Evolutionary conservation across 768 basidiomycete genomes (phyloP), one percentile per base, ranked within the genome.

Genomic region (Tulasnella sp.): DNA sequence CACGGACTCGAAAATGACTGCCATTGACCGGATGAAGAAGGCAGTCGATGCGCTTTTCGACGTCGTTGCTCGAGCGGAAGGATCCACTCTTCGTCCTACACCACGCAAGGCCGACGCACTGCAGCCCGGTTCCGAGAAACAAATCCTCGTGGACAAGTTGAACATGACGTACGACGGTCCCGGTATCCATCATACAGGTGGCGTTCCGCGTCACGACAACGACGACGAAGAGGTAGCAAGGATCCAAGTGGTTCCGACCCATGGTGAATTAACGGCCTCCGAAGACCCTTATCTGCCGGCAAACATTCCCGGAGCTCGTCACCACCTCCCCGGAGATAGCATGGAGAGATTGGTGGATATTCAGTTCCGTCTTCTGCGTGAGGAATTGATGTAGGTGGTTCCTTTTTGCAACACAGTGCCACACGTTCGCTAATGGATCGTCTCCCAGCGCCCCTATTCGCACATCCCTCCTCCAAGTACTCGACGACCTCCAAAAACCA

Each of bases 301-400:
- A 0, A 92, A 89, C 82, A 84, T 92, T 1, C 88, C 86, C 31
- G 87, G 86, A 2, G 93, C 92, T 0, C 93, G 93, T 0, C 93
- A 93, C 83, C 92, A 89, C 78, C 88, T 89, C 18, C 89, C 89
- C 0, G 81, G 85, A 6, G 88, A 88, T 22, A 90, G 90, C 31
- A 93, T 94, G 90, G 88, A 92, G 80, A 87, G 91, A 8, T 86
- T 92, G 28, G 85, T 94, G 16, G 94, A 95, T 80, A 89, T 92
- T 5, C 93, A 95, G 82, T 95, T 93, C 84, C 90, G 94, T 50
- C 87, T 94, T 0, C 86, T 95, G 50, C 87, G 94, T 48, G 94
- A 94, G 82, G 94, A 95, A 79, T 85, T 93, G n/a, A 92, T 89
- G 90, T 92, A 83, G 83, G 83, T 82, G 28, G 16, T 46, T 72